Conservation (phyloP, 2,329 filamentous ascomycete genomes). For the Diatrype stigma region DNA sequence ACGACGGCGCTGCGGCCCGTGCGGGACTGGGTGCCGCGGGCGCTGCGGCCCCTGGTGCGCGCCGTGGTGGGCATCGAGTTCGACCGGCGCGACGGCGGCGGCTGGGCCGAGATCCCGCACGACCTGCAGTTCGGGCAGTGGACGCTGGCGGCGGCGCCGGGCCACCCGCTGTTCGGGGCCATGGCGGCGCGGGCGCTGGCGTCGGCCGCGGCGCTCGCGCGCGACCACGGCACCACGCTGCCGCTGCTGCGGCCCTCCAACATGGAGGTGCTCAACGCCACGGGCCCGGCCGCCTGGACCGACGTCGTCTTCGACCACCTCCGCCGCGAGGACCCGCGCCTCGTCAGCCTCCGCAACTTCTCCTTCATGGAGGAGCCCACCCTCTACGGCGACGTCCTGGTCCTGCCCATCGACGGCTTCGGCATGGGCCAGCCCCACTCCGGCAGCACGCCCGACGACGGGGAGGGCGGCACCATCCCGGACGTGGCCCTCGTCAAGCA, state of each 20-base stretch:
- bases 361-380: constrained; percentile 64
- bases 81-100: constrained; percentile 60
- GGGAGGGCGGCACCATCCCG: background rate
- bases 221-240: constrained; percentile 52
- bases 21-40: constrained; percentile 55
- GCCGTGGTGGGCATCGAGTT: constrained; percentile 69
- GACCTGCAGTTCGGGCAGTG: constrained; percentile 73
- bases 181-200: constrained; percentile 65
- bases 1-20: constrained; percentile 37
- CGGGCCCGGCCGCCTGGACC: constrained; percentile 68
- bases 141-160: constrained; percentile 69
- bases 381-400: constrained; percentile 59
- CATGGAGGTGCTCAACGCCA: constrained; percentile 71
- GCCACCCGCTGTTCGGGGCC: constrained; percentile 62
- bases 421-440: background rate
- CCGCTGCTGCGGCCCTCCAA: constrained; percentile 55
- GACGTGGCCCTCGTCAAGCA: background rate
- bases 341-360: constrained; percentile 40
- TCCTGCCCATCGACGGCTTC: constrained; percentile 68
- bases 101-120: constrained; percentile 58
- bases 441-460: background rate
- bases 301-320: constrained; percentile 50
- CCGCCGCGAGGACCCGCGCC: constrained; percentile 51
- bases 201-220: constrained; percentile 59
- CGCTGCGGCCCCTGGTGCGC: constrained; percentile 61